Base-by-base conservation (phyloP, 768 basidiomycete species). In the Strobilomyces dryophilus region DNA sequence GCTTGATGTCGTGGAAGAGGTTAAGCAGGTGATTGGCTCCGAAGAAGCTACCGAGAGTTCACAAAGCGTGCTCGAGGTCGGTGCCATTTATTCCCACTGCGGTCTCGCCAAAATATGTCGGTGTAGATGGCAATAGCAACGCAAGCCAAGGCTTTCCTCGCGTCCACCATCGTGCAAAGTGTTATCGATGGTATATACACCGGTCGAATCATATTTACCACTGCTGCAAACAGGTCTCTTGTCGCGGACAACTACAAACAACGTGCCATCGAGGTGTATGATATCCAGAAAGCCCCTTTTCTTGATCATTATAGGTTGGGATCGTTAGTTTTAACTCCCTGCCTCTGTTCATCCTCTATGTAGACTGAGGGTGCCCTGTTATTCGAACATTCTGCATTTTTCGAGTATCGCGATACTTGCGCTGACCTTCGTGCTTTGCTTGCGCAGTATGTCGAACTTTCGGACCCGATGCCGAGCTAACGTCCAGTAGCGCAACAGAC, bases 241-340 rank as follows among this genome's bases (percentile, higher is more conserved):
- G 76, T 98, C 8, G 85, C 87, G 17, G 95, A 98, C 68, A 89
- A 91, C 63, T 98, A 98, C 73, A 92, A 90, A 70, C 81, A 80
- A 31, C 79, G 80, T 39, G 80, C 81, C 17, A 90, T 87, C 57
- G 82, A 85, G 60, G 74, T 85, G 31, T 92, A 93, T 66, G 78
- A 91, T 61, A 74, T 76, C 35, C 77, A 79, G 24, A 78, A 73
- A 17, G 82, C 83, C 1, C 84, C 88, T 0, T 84, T 89, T 62
- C 76, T 95, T 14, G 87, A 95, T 64, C 92, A 97, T 64, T 92
- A 93, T 63, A 77, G 90, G 83, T 83, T 15, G 31, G 66, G 46
- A 24, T 10, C 15, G 24, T 12, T 26, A 27, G 3, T 32, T 49
- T 47, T 41, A 3, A 26, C 27, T 39, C 21, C 3, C 11, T 41